Evolutionary conservation across 768 basidiomycete species (phyloP).

Genomic region (Xerocomellus chrysenteron): DNA sequence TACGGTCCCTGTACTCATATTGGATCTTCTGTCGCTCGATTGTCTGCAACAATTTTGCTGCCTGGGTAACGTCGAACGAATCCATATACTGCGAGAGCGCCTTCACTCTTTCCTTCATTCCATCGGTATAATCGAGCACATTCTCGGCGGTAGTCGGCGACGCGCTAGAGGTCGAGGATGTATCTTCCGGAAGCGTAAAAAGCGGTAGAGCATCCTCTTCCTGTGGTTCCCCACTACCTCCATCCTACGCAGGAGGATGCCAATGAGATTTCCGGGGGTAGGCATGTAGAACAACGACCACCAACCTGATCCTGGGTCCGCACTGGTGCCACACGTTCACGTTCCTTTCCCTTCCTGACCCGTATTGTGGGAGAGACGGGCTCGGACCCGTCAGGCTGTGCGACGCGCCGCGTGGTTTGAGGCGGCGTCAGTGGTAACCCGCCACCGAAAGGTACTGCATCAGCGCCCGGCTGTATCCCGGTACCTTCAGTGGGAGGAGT

Average conservation of each 20-base stretch:
- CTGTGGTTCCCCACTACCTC: neutral
- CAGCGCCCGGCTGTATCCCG: neutral
- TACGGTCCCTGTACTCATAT: constrained; percentile 22
- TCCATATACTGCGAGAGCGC: constrained; percentile 26
- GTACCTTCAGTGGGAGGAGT: neutral
- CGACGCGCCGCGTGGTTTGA: constrained; percentile 18
- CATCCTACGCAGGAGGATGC: neutral
- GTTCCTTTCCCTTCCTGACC: constrained; percentile 30
- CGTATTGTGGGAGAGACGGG: constrained; percentile 2
- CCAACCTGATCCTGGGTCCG: constrained; percentile 14
- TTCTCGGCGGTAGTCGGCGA: constrained; percentile 29
- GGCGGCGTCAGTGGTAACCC: constrained; percentile 27
- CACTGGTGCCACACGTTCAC: constrained; percentile 6
- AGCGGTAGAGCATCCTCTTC: constrained; percentile 23
- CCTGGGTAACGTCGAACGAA: constrained; percentile 25
- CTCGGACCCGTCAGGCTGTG: neutral
- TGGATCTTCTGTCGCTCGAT: constrained; percentile 25
- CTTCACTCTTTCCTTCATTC: constrained; percentile 24
- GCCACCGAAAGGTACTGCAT: neutral
- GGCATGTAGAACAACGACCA: neutral
- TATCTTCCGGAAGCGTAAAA: constrained; percentile 14
- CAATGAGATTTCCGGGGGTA: neutral
- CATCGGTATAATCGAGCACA: constrained; percentile 24
- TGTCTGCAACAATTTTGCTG: constrained; percentile 11
- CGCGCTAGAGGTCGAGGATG: constrained; percentile 8